phyloP scores from a whole-genome alignment of 306 rosid genomes.

The Castanospermum australe region DNA sequence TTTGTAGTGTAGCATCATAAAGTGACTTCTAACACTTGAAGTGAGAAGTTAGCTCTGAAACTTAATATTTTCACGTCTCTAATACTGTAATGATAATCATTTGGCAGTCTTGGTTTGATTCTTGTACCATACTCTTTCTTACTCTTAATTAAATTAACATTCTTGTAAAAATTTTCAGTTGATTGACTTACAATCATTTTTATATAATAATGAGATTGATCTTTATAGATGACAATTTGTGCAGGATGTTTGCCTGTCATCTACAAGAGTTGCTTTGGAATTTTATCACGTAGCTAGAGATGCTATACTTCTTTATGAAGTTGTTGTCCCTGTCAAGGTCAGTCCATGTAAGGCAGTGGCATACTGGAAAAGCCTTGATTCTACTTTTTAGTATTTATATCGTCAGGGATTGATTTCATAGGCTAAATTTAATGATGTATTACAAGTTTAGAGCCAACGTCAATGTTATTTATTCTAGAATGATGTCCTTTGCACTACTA shows the following conservation, averaged over 20 bases:
- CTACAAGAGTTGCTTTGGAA: slow-evolving; percentile 88
- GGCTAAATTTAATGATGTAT: not conserved
- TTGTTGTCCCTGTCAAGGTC: slow-evolving; percentile 93
- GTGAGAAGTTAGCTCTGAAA: not conserved
- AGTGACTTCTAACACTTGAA: not conserved
- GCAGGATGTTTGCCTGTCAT: slow-evolving; percentile 90
- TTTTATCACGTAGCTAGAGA: slow-evolving; percentile 90
- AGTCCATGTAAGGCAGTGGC: slow-evolving; percentile 40
- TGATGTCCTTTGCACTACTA: not conserved
- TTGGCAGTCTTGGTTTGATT: not conserved
- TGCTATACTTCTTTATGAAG: slow-evolving; percentile 90
- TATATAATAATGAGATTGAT: slow-evolving; percentile 3
- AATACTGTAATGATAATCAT: not conserved
- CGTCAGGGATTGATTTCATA: not conserved
- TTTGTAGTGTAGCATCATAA: not conserved
- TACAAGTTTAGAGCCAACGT: not conserved
- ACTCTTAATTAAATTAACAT: not conserved
- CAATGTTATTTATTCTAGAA: slow-evolving; percentile 5
- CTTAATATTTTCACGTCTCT: not conserved
- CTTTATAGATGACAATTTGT: slow-evolving; percentile 29
- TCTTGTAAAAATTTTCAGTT: not conserved
- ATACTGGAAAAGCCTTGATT: slow-evolving; percentile 10
- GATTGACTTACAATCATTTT: not conserved
- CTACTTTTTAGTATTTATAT: slow-evolving; percentile 6
- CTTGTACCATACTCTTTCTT: not conserved